These are phyloP conservation scores for Lodderomyces jiufengensis DNA, from an alignment of 1,139 yeast species.

Conservation along the genomic window DNA sequence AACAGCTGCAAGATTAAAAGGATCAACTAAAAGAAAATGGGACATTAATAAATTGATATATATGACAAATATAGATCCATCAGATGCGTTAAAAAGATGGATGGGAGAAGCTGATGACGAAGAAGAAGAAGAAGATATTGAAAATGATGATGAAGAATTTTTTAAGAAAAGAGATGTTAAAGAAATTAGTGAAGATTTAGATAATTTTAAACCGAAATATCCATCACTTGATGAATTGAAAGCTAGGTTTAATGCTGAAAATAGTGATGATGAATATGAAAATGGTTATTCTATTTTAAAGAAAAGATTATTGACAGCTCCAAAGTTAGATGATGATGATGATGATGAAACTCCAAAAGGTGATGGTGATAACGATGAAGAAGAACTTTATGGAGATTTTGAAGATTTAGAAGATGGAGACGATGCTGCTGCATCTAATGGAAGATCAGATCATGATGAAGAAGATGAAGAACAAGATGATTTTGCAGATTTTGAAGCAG, in stretches of 20 bases:
- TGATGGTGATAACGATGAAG: constrained; percentile 42
- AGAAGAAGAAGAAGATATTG: constrained; percentile 45
- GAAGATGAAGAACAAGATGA: constrained; percentile 32
- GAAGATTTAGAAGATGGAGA: constrained; percentile 67
- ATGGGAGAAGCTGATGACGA: constrained; percentile 43
- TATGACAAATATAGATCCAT: constrained; percentile 70
- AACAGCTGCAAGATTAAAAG: constrained; percentile 47
- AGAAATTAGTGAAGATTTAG: constrained; percentile 29
- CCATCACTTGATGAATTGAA: constrained; percentile 50
- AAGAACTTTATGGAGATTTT: constrained; percentile 70
- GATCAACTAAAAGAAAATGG: constrained; percentile 51
- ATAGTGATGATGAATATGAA: constrained; percentile 39
- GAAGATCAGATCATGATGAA: constrained; percentile 17
- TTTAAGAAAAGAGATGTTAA: constrained; percentile 49
- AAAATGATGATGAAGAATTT: constrained; percentile 57
- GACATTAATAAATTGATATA: constrained; percentile 80
- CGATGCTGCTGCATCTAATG: constrained; percentile 21
- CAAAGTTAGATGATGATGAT: constrained; percentile 45
- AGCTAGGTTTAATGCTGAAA: constrained; percentile 45
- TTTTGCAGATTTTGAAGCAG: constrained; percentile 57
- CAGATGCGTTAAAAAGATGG: constrained; percentile 78
- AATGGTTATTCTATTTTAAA: constrained; percentile 48
- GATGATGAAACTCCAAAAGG: constrained; percentile 35
- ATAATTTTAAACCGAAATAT: constrained; percentile 32
- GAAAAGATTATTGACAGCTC: constrained; percentile 66